Base-by-base conservation (phyloP, 192 early-diverging fungal genomes). In the Dimargaris xerosporica region DNA sequence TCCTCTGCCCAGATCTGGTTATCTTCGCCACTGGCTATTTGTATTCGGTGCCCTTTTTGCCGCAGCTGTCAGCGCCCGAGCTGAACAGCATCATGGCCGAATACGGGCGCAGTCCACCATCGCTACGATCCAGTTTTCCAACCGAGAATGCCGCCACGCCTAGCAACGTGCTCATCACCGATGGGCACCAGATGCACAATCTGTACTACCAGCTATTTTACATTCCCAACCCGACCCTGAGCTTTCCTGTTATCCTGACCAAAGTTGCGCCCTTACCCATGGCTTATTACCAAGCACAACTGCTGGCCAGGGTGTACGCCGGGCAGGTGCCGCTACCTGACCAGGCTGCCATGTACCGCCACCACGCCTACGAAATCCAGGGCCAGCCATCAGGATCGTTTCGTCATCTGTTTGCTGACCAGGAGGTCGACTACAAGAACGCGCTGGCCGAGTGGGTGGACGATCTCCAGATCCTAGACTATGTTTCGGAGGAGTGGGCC, bases 11-110 rank as follows among this genome's bases (percentile, higher is more conserved):
- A 0, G 76, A 83, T 54, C 44, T 48, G 5, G 66, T 85, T 9
- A 61, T 85, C 0, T 75, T 75, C 56, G 82, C 76, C 23, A 85
- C 83, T 0, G 83, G 83, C 3, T 85, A 81, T 54, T 54, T 69
- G 5, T 85, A 75, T 59, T 67, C 65, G 12, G 75, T 73, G 62
- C 82, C 82, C 17, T 85, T 85, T 52, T 53, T 84, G 0, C 47
- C 61, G 2, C 19, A 71, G 26, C 23, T 69, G 7, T 46, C 13
- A 54, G 54, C 29, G 11, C 25, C n/a, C 54, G n/a, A n/a, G n/a
- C n/a, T n/a, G n/a, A n/a, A 60, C 44, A 45, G 11, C 11, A 9
- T 17, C 44, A 13, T 45, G 44, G 44, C 11, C 11, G 44, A 9
- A 45, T 45, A 45, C 11, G 11, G 11, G 17, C 11, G 10, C 44